Evolutionary conservation across 2,329 filamentous ascomycete genomes (phyloP), one percentile per base, ranked within the genome.

Genomic region (Anisogramma anomala): DNA sequence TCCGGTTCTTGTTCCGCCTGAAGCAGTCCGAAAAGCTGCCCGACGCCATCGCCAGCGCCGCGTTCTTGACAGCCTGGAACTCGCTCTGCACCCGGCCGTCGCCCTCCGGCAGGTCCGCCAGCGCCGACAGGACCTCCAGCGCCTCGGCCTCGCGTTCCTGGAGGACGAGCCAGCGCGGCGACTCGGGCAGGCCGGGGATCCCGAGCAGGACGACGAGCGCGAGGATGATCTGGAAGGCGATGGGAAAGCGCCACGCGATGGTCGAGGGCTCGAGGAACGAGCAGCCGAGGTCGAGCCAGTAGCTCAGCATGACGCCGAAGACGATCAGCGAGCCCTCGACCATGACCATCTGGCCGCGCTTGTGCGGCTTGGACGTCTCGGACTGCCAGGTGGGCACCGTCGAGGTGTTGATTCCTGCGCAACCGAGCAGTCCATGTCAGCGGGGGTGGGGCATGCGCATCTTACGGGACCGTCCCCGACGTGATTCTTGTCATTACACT

Each of bases 231-330:
- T 52, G 49, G 40, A 48, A 48, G 4, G 54, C 50, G 18, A 59
- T 50, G 11, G 58, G 57, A 43, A 59, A 59, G 0, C 58, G 54
- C 58, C 58, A 60, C 20, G 54, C 52, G 25, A 59, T 46, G 10
- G 50, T 46, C 0, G 55, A 56, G 14, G 55, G 48, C 11, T 47
- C 44, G 18, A 47, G 37, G n/a, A 47, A 47, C 0, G 44, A 47
- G 9, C 44, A 37, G 10, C 44, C 44, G 8, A 47, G 35, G 22
- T 69, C 65, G 6, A 69, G 56, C 76, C 75, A 80, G 49, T 82
- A 82, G 3, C 71, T 60, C 26, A 78, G 64, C 15, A 78, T 72
- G 0, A 83, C 77, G 51, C 79, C 79, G 35, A 82, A 76, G 46
- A 84, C 83, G 53, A 84, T 85, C 7, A 84, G 58, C 4, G 45